phyloP scores from a whole-genome alignment of 495 filamentous ascomycete genomes.

The Neurospora sublineolata region DNA sequence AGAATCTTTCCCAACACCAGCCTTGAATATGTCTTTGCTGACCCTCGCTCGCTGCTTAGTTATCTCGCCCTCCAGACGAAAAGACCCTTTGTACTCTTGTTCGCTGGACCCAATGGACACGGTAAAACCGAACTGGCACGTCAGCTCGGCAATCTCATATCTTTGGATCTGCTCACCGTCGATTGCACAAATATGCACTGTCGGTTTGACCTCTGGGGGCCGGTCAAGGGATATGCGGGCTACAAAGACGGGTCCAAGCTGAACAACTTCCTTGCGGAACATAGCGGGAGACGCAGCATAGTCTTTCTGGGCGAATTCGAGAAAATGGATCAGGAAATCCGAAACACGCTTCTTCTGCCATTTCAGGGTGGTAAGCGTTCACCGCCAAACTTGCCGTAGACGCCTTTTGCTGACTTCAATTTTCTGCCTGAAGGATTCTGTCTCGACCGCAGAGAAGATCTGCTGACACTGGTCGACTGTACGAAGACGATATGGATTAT shows the following conservation, averaged over 20 bases:
- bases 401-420: background rate
- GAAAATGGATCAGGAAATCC: conserved; percentile 36
- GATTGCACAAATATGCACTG: conserved; percentile 32
- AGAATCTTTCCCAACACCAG: too few species aligned
- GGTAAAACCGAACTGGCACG: conserved; percentile 42
- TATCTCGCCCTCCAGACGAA: conserved; percentile 15
- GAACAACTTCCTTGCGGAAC: conserved; percentile 42
- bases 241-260: conserved; percentile 30
- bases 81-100: conserved; percentile 30
- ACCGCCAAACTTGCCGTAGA: background rate
- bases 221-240: conserved; percentile 22
- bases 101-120: conserved; percentile 41
- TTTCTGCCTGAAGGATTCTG: too few species aligned
- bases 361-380: conserved; percentile 33
- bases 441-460: too few species aligned
- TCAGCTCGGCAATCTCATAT: conserved; percentile 32
- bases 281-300: conserved; percentile 29
- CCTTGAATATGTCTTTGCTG: background rate
- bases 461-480: conserved; percentile 29
- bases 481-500: conserved; percentile 46
- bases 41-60: conserved; percentile 10
- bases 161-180: conserved; percentile 26
- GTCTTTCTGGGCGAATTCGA: conserved; percentile 51
- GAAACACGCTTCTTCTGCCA: conserved; percentile 30
- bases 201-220: conserved; percentile 38